Conservation (phyloP, 2,329 filamentous ascomycete genomes). For the Penicillium sp. region DNA sequence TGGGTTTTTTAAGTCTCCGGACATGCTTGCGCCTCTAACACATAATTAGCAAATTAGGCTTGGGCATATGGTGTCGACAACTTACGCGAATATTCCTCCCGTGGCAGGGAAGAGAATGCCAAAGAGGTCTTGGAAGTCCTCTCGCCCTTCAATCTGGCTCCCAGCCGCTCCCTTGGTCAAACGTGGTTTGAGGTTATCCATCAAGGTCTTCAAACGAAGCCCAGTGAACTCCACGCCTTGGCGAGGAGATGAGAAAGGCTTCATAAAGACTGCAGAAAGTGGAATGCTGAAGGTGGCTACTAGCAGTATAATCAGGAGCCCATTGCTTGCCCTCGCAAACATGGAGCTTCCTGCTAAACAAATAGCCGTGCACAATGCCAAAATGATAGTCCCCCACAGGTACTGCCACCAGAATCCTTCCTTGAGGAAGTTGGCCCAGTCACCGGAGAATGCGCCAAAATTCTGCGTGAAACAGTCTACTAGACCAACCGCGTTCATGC, state of each 20-base stretch:
- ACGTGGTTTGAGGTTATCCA: slow-evolving; percentile 67
- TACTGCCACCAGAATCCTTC: slow-evolving; percentile 75
- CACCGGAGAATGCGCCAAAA: slow-evolving; percentile 57
- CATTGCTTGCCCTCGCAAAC: slow-evolving; percentile 77
- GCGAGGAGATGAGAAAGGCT: slow-evolving; percentile 62
- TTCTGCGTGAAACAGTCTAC: slow-evolving; percentile 78
- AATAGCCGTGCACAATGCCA: slow-evolving; percentile 68
- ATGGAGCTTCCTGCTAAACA: slow-evolving; percentile 76
- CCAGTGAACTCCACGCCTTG: slow-evolving; percentile 74
- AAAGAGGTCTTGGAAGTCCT: slow-evolving; percentile 77
- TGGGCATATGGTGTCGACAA: slow-evolving; percentile 34
- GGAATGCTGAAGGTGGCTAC: slow-evolving; percentile 78
- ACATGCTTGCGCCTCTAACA: slow-evolving; percentile 75
- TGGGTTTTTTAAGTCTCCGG: slow-evolving; percentile 75
- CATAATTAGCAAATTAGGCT: slow-evolving; percentile 50
- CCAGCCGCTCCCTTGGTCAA: slow-evolving; percentile 61
- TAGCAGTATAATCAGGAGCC: slow-evolving; percentile 65
- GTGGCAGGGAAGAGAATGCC: slow-evolving; percentile 78
- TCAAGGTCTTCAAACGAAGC: slow-evolving; percentile 64
- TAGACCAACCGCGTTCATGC: slow-evolving; percentile 80
- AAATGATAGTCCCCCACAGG: slow-evolving; percentile 66
- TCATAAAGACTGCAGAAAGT: slow-evolving; percentile 64
- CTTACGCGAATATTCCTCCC: slow-evolving; percentile 56
- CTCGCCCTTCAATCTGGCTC: slow-evolving; percentile 58
- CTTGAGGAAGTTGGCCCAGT: slow-evolving; percentile 58